Conservation (phyloP, 1,284 basidiomycete species). For the Volvariella surrecta region DNA sequence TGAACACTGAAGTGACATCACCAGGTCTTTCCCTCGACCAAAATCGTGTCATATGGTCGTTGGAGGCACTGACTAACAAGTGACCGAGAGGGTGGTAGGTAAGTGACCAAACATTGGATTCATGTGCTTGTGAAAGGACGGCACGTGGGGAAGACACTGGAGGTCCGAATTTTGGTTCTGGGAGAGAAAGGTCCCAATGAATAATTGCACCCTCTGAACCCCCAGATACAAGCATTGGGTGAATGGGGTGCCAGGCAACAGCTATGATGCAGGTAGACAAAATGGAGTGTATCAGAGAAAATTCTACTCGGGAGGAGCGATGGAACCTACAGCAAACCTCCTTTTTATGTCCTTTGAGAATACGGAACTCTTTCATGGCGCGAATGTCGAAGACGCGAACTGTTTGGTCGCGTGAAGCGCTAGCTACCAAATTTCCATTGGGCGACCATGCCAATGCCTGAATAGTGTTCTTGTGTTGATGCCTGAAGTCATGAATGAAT, state of each 20-base stretch:
- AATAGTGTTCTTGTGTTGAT: slow-evolving; percentile 96
- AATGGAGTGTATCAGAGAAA: no score
- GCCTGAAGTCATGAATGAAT: slow-evolving; percentile 37
- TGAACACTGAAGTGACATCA: slow-evolving; percentile 61
- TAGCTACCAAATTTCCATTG: slow-evolving; percentile 89
- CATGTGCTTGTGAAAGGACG: slow-evolving; percentile 86
- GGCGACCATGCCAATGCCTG: slow-evolving; percentile 91
- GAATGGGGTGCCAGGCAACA: slow-evolving; percentile 92
- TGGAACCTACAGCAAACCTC: slow-evolving; percentile 89
- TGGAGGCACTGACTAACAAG: slow-evolving; percentile 85
- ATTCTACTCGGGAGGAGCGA: background rate
- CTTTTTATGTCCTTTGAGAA: slow-evolving; percentile 92
- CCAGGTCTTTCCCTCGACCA: slow-evolving; percentile 88
- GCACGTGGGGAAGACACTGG: slow-evolving; percentile 58
- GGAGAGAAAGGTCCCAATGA: slow-evolving; percentile 80
- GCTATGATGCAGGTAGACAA: slow-evolving; percentile 52
- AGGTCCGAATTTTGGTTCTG: slow-evolving; percentile 32
- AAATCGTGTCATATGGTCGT: slow-evolving; percentile 97
- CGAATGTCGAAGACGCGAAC: slow-evolving; percentile 97
- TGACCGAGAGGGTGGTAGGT: slow-evolving; percentile 96
- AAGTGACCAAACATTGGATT: slow-evolving; percentile 94
- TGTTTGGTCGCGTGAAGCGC: slow-evolving; percentile 89
- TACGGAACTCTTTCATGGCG: slow-evolving; percentile 90
- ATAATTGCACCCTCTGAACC: slow-evolving; percentile 90
- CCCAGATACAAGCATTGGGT: slow-evolving; percentile 88